These are phyloP conservation scores for Spiromastix sp. DNA, from an alignment of 2,329 filamentous ascomycete genomes.

Conservation along the genomic window DNA sequence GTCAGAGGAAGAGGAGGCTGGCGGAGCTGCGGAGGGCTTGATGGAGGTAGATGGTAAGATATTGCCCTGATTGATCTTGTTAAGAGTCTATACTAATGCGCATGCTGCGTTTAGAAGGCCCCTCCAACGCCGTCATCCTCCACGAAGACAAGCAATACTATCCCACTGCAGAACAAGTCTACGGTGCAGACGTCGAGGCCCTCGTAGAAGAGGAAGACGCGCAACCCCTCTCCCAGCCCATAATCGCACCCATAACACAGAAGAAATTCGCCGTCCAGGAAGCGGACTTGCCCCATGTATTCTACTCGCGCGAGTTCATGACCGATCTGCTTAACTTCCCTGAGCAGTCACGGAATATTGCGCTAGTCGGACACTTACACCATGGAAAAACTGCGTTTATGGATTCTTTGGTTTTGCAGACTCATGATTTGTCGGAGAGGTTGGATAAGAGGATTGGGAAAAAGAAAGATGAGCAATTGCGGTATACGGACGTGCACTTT, in stretches of 20 bases:
- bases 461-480: conserved; percentile 75
- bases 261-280: conserved; percentile 97
- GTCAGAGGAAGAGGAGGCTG: conserved; percentile 50
- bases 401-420: conserved; percentile 96
- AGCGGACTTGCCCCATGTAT: conserved; percentile 76
- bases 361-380: conserved; percentile 83
- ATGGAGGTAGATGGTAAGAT: conserved; percentile 82
- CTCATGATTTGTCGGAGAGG: conserved; percentile 72
- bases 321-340: conserved; percentile 93
- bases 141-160: conserved; percentile 99
- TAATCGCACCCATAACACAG: conserved; percentile 82
- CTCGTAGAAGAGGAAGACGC: conserved; percentile 95
- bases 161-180: conserved; percentile 92
- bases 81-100: conserved; percentile 17
- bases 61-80: not conserved
- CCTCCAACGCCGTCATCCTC: conserved; percentile 92
- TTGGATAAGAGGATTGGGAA: conserved; percentile 72
- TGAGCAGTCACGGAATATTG: conserved; percentile 86
- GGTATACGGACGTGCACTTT: conserved; percentile 88
- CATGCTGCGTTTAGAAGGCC: conserved; percentile 37
- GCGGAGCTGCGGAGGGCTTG: conserved; percentile 60
- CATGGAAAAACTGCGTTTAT: conserved; percentile 97
- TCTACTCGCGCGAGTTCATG: conserved; percentile 86
- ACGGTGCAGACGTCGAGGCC: conserved; percentile 88
- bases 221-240: conserved; percentile 82